phyloP scores from a whole-genome alignment of 345 rosid genomes.

The Euphorbia tirucalli region DNA sequence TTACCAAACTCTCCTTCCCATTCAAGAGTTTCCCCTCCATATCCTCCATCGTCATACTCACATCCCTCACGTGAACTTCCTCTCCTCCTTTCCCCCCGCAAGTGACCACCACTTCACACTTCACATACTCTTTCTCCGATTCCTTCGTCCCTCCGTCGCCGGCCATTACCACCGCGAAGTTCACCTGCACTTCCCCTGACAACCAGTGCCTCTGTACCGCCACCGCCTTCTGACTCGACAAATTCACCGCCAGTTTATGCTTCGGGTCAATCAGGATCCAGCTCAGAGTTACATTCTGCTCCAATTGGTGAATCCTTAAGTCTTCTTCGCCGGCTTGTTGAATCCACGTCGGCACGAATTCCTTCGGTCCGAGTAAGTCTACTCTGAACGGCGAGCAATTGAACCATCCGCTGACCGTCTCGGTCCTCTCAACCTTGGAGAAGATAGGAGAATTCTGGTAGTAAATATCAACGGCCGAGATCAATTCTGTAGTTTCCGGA shows the following conservation, averaged over 20 bases:
- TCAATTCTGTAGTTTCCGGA: slow-evolving; percentile 24
- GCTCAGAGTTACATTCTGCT: slow-evolving; percentile 46
- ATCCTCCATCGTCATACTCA: slow-evolving; percentile 67
- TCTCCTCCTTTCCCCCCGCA: slow-evolving; percentile 55
- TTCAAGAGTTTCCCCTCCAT: slow-evolving; percentile 64
- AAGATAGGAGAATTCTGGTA: slow-evolving; percentile 38
- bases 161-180: slow-evolving; percentile 41
- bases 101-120: slow-evolving; percentile 43
- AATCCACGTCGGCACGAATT: slow-evolving; percentile 35
- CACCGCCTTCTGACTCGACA: slow-evolving; percentile 59
- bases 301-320: slow-evolving; percentile 47
- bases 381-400: slow-evolving; percentile 55
- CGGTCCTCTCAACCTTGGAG: slow-evolving; percentile 48
- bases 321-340: slow-evolving; percentile 23
- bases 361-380: slow-evolving; percentile 56
- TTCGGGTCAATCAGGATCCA: slow-evolving; percentile 75
- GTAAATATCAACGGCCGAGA: slow-evolving; percentile 76
- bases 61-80: slow-evolving; percentile 64
- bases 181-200: slow-evolving; percentile 54
- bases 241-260: slow-evolving; percentile 46
- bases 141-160: slow-evolving; percentile 21
- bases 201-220: slow-evolving; percentile 68
- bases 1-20: slow-evolving; percentile 69
- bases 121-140: slow-evolving; percentile 35
- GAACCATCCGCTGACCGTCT: slow-evolving; percentile 54